Percentiles rank a stretch among this genome's conserved stretches.
phyloP scores from a whole-genome alignment of 345 rosid species.

The Heritiera littoralis region DNA sequence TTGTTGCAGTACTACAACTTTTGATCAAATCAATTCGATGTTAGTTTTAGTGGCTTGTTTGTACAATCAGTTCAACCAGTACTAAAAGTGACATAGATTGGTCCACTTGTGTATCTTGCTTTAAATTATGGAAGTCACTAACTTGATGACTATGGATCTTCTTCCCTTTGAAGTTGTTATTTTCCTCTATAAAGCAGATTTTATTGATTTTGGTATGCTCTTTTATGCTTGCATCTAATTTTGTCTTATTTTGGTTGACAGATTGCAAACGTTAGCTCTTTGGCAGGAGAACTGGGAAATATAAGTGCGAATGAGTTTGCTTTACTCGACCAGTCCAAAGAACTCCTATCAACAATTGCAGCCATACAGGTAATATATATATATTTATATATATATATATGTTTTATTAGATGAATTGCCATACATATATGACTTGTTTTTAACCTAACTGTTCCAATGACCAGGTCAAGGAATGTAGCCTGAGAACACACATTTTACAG shows the following conservation, averaged over 20 bases:
- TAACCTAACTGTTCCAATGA: background rate
- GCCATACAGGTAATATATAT: constrained; percentile 58
- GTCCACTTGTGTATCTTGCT: background rate
- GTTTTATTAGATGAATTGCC: background rate
- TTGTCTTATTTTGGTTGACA: constrained; percentile 24
- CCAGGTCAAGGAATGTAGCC: constrained; percentile 72
- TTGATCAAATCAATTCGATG: background rate
- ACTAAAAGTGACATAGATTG: background rate
- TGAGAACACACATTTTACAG: constrained; percentile 67
- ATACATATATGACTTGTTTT: background rate
- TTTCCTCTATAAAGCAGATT: background rate
- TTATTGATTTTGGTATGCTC: background rate
- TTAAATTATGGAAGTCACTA: background rate
- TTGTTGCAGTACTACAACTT: background rate
- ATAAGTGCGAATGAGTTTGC: constrained; percentile 54
- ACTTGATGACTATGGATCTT: too few species aligned
- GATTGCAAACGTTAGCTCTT: constrained; percentile 54
- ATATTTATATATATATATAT: background rate
- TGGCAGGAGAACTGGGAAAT: constrained; percentile 55
- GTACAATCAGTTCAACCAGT: background rate
- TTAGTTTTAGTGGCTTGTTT: background rate
- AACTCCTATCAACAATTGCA: constrained; percentile 53
- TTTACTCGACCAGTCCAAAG: constrained; percentile 56
- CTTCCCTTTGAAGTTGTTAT: background rate
- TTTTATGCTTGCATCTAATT: background rate